phyloP scores from a whole-genome alignment of 257 asterid species.

The Primulina huaijiensis region DNA sequence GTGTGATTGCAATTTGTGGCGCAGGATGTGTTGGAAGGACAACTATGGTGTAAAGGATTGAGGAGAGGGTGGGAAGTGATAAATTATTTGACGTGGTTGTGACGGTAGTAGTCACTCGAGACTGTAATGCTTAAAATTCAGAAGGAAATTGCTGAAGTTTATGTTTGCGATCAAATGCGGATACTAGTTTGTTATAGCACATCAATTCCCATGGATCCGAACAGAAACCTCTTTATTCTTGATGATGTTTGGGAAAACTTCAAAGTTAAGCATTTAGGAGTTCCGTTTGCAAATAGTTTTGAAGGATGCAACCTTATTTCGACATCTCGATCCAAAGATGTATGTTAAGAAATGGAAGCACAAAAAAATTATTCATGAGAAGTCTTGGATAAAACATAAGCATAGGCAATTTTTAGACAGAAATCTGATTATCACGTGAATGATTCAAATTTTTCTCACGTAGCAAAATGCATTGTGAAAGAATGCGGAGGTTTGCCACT shows the following conservation, averaged over 20 bases:
- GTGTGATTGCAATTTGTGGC: not conserved
- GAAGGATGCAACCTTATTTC: not conserved
- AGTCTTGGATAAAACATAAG: slow-evolving; percentile 11
- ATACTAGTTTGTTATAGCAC: slow-evolving; percentile 3
- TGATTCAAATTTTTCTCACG: not conserved
- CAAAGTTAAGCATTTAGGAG: slow-evolving; percentile 16
- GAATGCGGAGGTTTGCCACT: slow-evolving; percentile 8
- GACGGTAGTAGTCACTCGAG: slow-evolving; percentile 17
- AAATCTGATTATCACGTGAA: not conserved
- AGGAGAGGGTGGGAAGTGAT: slow-evolving; percentile 18
- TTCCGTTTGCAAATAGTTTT: not conserved
- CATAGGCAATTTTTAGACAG: slow-evolving; percentile 9
- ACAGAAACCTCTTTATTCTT: slow-evolving; percentile 4
- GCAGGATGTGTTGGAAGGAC: not conserved
- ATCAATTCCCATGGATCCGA: not conserved
- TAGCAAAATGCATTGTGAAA: slow-evolving; percentile 5
- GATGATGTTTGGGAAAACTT: slow-evolving; percentile 17
- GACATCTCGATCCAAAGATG: slow-evolving; percentile 6
- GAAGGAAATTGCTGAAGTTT: slow-evolving; percentile 24
- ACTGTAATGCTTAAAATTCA: slow-evolving; percentile 10
- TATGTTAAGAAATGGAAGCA: slow-evolving; percentile 3
- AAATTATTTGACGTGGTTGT: slow-evolving; percentile 25
- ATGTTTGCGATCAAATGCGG: slow-evolving; percentile 17
- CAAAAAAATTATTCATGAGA: not conserved
- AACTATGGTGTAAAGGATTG: slow-evolving; percentile 1